phyloP scores from a whole-genome alignment of 2,329 filamentous ascomycete genomes.

The Botryotinia calthae region DNA sequence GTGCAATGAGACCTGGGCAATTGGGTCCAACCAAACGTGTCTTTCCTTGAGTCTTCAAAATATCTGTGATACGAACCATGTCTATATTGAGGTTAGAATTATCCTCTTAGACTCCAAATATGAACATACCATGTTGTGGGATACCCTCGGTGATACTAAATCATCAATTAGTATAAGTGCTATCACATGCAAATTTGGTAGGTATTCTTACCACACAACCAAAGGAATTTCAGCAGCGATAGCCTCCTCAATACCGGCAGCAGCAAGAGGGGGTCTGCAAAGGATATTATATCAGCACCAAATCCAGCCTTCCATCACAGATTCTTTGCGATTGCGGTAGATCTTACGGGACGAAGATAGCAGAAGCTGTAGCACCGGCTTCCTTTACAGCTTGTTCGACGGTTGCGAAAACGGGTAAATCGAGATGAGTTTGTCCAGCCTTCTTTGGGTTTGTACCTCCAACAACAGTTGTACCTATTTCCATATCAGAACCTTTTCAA shows the following conservation, averaged over 20 bases:
- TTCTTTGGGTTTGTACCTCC: constrained; percentile 99
- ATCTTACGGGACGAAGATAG: constrained; percentile 88
- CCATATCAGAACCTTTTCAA: constrained; percentile 35
- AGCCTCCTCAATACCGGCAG: constrained; percentile 94
- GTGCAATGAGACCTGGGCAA: constrained; percentile 94
- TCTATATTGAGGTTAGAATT: constrained; percentile 51
- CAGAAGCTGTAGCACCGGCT: constrained; percentile 86
- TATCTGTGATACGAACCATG: constrained; percentile 98
- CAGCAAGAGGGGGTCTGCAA: constrained; percentile 81
- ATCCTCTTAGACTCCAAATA: constrained; percentile 22
- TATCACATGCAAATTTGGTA: constrained; percentile 28
- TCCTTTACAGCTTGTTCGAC: constrained; percentile 86
- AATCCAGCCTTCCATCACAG: constrained; percentile 3
- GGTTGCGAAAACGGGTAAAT: constrained; percentile 86
- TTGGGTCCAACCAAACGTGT: constrained; percentile 95
- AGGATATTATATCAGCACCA: constrained; percentile 25
- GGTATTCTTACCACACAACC: constrained; percentile 68
- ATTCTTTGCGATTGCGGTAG: constrained; percentile 16
- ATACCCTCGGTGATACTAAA: constrained; percentile 88
- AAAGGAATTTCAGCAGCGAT: constrained; percentile 89
- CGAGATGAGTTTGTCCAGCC: constrained; percentile 85
- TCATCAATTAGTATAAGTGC: constrained; percentile 25
- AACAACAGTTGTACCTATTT: constrained; percentile 86
- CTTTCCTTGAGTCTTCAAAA: constrained; percentile 96
- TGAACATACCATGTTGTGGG: constrained; percentile 79